Conservation (phyloP, 2,329 filamentous ascomycete species). For the Pseudofabraea citricarpa region DNA sequence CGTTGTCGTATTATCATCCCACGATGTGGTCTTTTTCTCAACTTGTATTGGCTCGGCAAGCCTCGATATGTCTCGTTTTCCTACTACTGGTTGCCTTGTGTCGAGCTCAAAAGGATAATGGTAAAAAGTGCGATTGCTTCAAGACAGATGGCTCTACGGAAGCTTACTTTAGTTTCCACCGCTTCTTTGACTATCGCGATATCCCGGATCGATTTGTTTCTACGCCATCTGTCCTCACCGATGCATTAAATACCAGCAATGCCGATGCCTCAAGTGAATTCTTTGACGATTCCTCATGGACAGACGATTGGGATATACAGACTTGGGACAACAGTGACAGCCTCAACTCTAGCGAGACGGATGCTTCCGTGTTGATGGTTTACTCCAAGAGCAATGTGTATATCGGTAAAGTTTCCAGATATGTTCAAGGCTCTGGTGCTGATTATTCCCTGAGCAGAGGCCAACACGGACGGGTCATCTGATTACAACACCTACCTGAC, state of each 20-base stretch:
- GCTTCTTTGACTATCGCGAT: conserved; percentile 6
- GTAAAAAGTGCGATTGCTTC: conserved; percentile 4
- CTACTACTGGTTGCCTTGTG: neutral
- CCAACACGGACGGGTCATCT: neutral
- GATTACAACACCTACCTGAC: conserved; percentile 5
- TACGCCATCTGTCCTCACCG: neutral
- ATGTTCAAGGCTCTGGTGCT: too few species aligned
- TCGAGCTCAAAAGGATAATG: conserved; percentile 1
- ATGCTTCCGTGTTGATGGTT: conserved; percentile 4
- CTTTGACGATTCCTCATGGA: conserved; percentile 1
- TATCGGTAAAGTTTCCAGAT: conserved; percentile 1
- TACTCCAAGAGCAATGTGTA: conserved; percentile 7
- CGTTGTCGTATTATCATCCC: too few species aligned
- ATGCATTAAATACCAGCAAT: neutral
- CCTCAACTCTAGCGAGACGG: neutral
- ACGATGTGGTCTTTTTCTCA: too few species aligned
- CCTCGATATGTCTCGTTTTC: neutral
- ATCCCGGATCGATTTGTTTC: neutral
- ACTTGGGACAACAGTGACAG: conserved; percentile 6
- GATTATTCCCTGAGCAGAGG: neutral
- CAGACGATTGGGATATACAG: conserved; percentile 3
- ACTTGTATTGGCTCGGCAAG: too few species aligned
- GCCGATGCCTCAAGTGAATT: conserved; percentile 1
- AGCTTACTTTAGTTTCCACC: conserved; percentile 3
- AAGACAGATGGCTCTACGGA: conserved; percentile 1